Percentiles rank a stretch among this genome's conserved stretches.
Conservation (phyloP, 129 eudicot species). For the Tagetes erecta region DNA sequence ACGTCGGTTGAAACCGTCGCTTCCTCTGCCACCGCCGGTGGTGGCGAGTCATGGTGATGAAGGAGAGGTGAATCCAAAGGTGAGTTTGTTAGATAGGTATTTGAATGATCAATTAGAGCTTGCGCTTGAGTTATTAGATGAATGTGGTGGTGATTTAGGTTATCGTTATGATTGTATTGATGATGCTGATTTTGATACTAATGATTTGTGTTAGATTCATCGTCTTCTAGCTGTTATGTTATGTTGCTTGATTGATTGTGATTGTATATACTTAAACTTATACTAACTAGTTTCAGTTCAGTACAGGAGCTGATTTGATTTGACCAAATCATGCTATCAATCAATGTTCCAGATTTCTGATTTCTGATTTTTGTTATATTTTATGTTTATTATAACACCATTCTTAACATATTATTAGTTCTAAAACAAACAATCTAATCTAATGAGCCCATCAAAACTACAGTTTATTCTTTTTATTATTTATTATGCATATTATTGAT, state of each 20-base stretch:
- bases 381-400: no score
- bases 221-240: neutral
- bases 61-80: slow-evolving; percentile 22
- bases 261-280: neutral
- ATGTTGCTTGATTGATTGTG: slow-evolving; percentile 14
- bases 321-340: neutral
- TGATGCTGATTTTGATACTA: slow-evolving; percentile 32
- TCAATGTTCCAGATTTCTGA: neutral
- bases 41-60: slow-evolving; percentile 22
- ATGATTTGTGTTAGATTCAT: slow-evolving; percentile 22
- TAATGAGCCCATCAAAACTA: no score
- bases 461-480: no score
- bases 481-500: no score
- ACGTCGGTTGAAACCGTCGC: slow-evolving; percentile 20
- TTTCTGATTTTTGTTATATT: neutral
- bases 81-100: slow-evolving; percentile 54
- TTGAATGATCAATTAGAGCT: slow-evolving; percentile 60
- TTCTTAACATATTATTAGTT: no score
- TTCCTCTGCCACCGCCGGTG: slow-evolving; percentile 5
- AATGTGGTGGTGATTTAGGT: slow-evolving; percentile 43
- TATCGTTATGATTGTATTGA: slow-evolving; percentile 32
- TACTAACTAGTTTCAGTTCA: slow-evolving; percentile 4
- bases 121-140: slow-evolving; percentile 43
- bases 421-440: no score
- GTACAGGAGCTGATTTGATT: neutral